These are phyloP conservation scores for Volutella citrinella DNA, from an alignment of 2,329 filamentous ascomycete species.

Conservation along the genomic window DNA sequence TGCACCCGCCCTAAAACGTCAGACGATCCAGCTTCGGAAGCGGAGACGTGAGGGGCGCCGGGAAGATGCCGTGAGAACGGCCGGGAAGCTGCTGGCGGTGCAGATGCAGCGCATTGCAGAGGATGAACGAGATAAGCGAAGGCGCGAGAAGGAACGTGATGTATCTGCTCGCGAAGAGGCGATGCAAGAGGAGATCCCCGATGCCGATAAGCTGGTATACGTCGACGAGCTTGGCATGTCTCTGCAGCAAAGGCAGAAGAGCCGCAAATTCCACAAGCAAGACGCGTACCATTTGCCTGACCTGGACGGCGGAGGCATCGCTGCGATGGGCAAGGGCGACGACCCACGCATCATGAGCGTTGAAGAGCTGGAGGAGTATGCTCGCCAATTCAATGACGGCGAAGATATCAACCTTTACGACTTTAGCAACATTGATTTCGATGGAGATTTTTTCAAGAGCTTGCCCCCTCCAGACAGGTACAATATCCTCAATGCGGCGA, in stretches of 20 bases:
- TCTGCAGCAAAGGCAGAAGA: slow-evolving; percentile 68
- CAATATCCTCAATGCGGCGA: slow-evolving; percentile 93
- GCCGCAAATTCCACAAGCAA: slow-evolving; percentile 80
- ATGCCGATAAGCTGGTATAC: slow-evolving; percentile 72
- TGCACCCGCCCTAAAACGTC: slow-evolving; percentile 83
- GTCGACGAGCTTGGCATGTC: slow-evolving; percentile 86
- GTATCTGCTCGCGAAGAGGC: slow-evolving; percentile 38
- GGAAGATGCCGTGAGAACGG: slow-evolving; percentile 90
- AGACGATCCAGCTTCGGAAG: slow-evolving; percentile 80
- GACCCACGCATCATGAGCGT: slow-evolving; percentile 96
- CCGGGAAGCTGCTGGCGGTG: slow-evolving; percentile 84
- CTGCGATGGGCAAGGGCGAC: slow-evolving; percentile 83
- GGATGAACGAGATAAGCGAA: slow-evolving; percentile 72
- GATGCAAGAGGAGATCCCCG: slow-evolving; percentile 66
- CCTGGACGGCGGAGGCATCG: slow-evolving; percentile 70
- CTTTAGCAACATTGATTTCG: slow-evolving; percentile 98
- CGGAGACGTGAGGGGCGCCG: slow-evolving; percentile 79
- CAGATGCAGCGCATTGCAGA: slow-evolving; percentile 92
- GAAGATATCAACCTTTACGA: slow-evolving; percentile 92
- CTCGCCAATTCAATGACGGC: slow-evolving; percentile 84
- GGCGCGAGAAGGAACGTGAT: slow-evolving; percentile 41
- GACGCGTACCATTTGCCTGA: slow-evolving; percentile 96
- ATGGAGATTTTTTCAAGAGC: slow-evolving; percentile 91
- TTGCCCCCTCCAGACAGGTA: slow-evolving; percentile 88
- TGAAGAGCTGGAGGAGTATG: slow-evolving; percentile 91